A percentile compares a stretch with the other conserved stretches of the same genome.
Conservation (phyloP, 129 eudicot genomes). For the Flaveria bidentis region DNA sequence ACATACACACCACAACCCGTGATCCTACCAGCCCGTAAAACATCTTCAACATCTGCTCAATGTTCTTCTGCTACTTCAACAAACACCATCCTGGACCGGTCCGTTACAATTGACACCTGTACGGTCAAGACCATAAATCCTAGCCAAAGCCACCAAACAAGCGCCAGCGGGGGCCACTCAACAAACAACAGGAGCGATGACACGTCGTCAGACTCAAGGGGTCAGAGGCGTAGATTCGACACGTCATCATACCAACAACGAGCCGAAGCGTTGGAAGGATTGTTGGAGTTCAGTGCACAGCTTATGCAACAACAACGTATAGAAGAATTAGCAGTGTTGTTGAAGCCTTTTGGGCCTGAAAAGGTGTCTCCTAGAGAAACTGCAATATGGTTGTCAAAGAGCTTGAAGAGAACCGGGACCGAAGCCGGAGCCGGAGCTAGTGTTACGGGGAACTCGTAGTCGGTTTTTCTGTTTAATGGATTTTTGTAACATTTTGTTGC, state of each 20-base stretch:
- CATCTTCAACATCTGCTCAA: conserved; percentile 63
- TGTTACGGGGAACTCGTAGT: conserved; percentile 23
- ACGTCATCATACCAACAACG: conserved; percentile 83
- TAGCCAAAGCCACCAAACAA: conserved; percentile 26
- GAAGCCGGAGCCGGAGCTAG: conserved; percentile 28
- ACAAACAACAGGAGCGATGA: conserved; percentile 37
- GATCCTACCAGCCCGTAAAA: conserved; percentile 36
- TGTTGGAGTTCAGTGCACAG: conserved; percentile 90
- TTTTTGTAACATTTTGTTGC: conserved; percentile 9
- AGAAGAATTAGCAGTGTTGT: conserved; percentile 72
- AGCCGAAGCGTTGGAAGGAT: conserved; percentile 92
- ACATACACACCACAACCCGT: conserved; percentile 51
- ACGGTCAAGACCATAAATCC: conserved; percentile 52
- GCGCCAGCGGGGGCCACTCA: conserved; percentile 27
- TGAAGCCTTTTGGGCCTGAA: conserved; percentile 89
- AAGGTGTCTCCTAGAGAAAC: conserved; percentile 92
- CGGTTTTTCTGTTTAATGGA: background rate
- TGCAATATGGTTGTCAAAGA: conserved; percentile 91
- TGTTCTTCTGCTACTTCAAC: conserved; percentile 54
- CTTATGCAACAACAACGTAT: conserved; percentile 82
- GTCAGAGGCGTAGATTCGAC: conserved; percentile 59
- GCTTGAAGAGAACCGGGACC: conserved; percentile 65
- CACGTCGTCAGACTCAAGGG: conserved; percentile 44
- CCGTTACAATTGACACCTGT: conserved; percentile 80
- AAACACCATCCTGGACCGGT: conserved; percentile 39